phyloP scores from a whole-genome alignment of 305 asterid species.

The Plantago coronopus region DNA sequence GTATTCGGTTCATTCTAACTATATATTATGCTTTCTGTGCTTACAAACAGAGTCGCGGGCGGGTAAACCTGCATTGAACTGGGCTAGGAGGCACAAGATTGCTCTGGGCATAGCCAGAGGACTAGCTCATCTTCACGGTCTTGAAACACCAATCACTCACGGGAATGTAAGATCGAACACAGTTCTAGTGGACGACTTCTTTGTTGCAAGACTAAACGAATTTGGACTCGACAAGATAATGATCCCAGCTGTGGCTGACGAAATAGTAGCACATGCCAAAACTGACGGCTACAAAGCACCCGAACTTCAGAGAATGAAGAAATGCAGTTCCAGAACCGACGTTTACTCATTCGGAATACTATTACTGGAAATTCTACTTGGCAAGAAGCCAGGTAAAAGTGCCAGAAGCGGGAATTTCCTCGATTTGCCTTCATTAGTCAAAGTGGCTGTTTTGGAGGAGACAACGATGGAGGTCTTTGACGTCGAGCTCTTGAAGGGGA shows the following conservation, averaged over 20 bases:
- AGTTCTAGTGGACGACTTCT: conserved; percentile 83
- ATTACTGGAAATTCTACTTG: conserved; percentile 76
- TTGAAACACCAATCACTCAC: conserved; percentile 84
- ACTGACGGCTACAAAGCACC: conserved; percentile 92
- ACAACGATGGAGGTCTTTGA: conserved; percentile 95
- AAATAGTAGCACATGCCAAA: conserved; percentile 66
- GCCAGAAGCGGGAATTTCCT: conserved; percentile 59
- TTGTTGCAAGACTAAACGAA: conserved; percentile 79
- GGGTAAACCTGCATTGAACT: conserved; percentile 81
- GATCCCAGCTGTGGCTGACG: conserved; percentile 81
- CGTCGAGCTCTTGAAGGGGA: conserved; percentile 72
- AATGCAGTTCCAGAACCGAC: conserved; percentile 77
- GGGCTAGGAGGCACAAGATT: conserved; percentile 96
- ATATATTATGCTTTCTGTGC: conserved; percentile 8
- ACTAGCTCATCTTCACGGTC: conserved; percentile 77
- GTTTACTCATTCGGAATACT: conserved; percentile 91
- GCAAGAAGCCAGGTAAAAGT: conserved; percentile 68
- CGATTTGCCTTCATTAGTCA: conserved; percentile 90
- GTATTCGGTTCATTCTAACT: conserved; percentile 12
- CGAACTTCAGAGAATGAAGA: conserved; percentile 91
- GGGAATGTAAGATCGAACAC: conserved; percentile 83
- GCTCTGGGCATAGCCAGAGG: conserved; percentile 86
- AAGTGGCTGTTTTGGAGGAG: conserved; percentile 95
- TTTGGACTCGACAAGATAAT: conserved; percentile 90
- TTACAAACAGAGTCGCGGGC: conserved; percentile 64